phyloP scores from a whole-genome alignment of 2,329 filamentous ascomycete genomes.

The Aspergillus transmontanensis region DNA sequence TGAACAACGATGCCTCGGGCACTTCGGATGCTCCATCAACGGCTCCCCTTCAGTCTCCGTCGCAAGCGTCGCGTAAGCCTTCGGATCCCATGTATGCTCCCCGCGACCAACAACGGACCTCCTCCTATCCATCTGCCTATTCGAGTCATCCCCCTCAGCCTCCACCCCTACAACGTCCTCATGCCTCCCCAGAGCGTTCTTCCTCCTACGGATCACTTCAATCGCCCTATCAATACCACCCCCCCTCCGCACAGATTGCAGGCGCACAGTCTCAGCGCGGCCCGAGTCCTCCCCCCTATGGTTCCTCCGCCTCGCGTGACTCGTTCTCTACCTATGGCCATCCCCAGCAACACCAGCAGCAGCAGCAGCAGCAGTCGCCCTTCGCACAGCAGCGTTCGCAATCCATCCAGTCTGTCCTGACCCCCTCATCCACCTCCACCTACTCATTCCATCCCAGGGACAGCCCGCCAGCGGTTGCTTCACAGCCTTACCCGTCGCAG shows the following conservation, averaged over 20 bases:
- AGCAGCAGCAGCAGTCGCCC: conserved; percentile 38
- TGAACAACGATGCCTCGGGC: conserved; percentile 48
- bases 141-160: conserved; percentile 41
- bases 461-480: conserved; percentile 35
- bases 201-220: conserved; percentile 42
- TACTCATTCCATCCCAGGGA: conserved; percentile 39
- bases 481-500: conserved; percentile 36
- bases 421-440: conserved; percentile 35
- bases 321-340: conserved; percentile 33
- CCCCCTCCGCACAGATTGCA: conserved; percentile 34
- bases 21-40: conserved; percentile 33
- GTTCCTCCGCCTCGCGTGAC: conserved; percentile 37
- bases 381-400: conserved; percentile 42
- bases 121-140: conserved; percentile 32
- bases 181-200: conserved; percentile 47
- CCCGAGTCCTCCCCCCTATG: conserved; percentile 39
- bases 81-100: conserved; percentile 30
- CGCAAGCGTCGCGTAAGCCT: conserved; percentile 32
- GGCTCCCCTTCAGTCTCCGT: conserved; percentile 26
- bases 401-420: conserved; percentile 42
- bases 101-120: conserved; percentile 29
- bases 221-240: conserved; percentile 45
- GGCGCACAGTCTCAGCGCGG: conserved; percentile 32
- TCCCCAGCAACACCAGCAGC: conserved; percentile 31
- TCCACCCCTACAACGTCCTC: conserved; percentile 47